These are phyloP conservation scores for Didymella keratinophila DNA, from an alignment of 2,329 filamentous ascomycete genomes.

Conservation along the genomic window DNA sequence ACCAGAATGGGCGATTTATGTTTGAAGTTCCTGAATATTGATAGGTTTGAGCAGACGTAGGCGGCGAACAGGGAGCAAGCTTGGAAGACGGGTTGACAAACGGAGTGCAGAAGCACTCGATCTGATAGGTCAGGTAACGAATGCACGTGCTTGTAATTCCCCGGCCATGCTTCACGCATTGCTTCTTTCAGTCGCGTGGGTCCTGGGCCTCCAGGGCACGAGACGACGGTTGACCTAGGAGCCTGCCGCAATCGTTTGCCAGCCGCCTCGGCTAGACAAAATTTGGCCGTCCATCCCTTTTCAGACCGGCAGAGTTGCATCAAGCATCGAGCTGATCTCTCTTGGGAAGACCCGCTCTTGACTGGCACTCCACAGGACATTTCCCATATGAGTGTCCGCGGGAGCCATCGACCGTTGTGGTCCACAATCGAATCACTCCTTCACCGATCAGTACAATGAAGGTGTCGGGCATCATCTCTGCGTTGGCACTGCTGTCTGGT, in stretches of 20 bases:
- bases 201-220: neutral
- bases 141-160: neutral
- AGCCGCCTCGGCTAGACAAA: neutral
- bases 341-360: too few relatives aligned
- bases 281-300: neutral
- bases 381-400: constrained; percentile 4
- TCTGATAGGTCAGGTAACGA: neutral
- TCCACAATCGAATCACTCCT: neutral
- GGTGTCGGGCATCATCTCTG: constrained; percentile 5
- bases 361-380: neutral
- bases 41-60: neutral
- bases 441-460: constrained; percentile 19
- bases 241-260: neutral
- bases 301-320: neutral
- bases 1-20: neutral
- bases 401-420: neutral
- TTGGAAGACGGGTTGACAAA: neutral
- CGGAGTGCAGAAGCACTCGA: neutral
- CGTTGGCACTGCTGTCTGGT: constrained; percentile 3
- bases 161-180: neutral
- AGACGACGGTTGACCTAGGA: constrained; percentile 3
- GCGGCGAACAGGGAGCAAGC: neutral
- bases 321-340: neutral
- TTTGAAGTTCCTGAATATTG: neutral
- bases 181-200: neutral